Evolutionary conservation across 2,329 filamentous ascomycete genomes (phyloP).

Genomic region (Talaromyces amestolkiae): DNA sequence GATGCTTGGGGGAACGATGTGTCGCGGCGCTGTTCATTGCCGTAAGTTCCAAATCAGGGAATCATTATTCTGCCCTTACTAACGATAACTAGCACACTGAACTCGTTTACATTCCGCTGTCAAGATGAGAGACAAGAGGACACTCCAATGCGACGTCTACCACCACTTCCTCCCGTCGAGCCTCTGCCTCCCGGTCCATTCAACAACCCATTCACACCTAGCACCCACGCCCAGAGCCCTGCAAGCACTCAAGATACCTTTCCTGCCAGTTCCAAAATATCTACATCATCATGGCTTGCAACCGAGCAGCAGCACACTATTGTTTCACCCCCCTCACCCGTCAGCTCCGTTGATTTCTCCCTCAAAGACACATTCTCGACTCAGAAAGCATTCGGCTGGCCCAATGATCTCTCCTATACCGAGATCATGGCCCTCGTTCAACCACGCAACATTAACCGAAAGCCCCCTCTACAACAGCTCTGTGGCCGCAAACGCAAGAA

Average conservation of each 20-base stretch:
- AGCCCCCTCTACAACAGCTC: slow-evolving; percentile 39
- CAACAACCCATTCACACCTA: slow-evolving; percentile 36
- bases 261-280: slow-evolving; percentile 31
- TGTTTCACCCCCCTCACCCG: slow-evolving; percentile 37
- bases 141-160: slow-evolving; percentile 36
- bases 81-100: slow-evolving; percentile 23
- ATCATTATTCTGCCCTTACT: not conserved
- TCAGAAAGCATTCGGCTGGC: slow-evolving; percentile 34
- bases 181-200: slow-evolving; percentile 40
- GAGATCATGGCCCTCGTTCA: slow-evolving; percentile 38
- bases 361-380: slow-evolving; percentile 35
- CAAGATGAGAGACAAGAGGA: slow-evolving; percentile 27
- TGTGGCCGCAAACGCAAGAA: slow-evolving; percentile 42
- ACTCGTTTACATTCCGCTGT: slow-evolving; percentile 25
- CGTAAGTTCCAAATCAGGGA: slow-evolving; percentile 29
- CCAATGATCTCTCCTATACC: slow-evolving; percentile 32
- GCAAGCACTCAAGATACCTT: slow-evolving; percentile 35
- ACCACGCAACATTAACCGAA: slow-evolving; percentile 39
- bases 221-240: slow-evolving; percentile 32
- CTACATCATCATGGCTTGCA: slow-evolving; percentile 26
- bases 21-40: slow-evolving; percentile 35
- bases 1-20: slow-evolving; percentile 32
- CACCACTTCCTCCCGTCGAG: slow-evolving; percentile 38
- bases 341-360: slow-evolving; percentile 38
- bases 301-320: slow-evolving; percentile 27